These are phyloP conservation scores for Zymoseptoria passerinii DNA, from an alignment of 2,329 filamentous ascomycete species.

Conservation along the genomic window DNA sequence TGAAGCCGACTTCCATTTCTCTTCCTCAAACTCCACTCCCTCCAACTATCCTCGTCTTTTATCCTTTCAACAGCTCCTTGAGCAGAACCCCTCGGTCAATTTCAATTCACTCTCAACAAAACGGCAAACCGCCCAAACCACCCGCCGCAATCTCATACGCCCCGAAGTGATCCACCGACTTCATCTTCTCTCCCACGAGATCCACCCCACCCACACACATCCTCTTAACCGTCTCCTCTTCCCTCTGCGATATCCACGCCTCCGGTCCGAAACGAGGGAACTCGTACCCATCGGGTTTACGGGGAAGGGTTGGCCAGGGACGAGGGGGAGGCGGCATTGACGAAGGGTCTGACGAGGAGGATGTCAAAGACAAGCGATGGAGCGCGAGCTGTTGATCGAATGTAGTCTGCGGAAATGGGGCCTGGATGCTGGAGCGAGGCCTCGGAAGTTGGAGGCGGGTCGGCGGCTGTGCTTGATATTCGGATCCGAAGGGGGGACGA, in stretches of 20 bases:
- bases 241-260: background rate
- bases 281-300: background rate
- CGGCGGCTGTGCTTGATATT: background rate
- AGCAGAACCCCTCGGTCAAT: background rate
- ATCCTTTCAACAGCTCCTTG: too few relatives aligned
- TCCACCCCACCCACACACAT: background rate
- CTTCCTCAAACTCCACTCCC: too few relatives aligned
- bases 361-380: too few relatives aligned
- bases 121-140: background rate
- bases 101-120: background rate
- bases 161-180: background rate
- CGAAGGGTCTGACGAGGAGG: too few relatives aligned
- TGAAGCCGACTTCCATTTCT: too few relatives aligned
- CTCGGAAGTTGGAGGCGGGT: background rate
- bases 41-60: too few relatives aligned
- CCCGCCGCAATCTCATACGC: background rate
- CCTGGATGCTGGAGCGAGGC: background rate
- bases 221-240: background rate
- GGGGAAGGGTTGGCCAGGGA: background rate
- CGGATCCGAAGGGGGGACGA: too few relatives aligned
- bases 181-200: background rate
- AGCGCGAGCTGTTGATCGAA: background rate
- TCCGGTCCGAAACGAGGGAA: background rate
- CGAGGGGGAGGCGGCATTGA: background rate
- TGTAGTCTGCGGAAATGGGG: background rate